These are phyloP conservation scores for Oryza glumipatula DNA, from an alignment of 176 grass and related monocot species.

Conservation along the genomic window DNA sequence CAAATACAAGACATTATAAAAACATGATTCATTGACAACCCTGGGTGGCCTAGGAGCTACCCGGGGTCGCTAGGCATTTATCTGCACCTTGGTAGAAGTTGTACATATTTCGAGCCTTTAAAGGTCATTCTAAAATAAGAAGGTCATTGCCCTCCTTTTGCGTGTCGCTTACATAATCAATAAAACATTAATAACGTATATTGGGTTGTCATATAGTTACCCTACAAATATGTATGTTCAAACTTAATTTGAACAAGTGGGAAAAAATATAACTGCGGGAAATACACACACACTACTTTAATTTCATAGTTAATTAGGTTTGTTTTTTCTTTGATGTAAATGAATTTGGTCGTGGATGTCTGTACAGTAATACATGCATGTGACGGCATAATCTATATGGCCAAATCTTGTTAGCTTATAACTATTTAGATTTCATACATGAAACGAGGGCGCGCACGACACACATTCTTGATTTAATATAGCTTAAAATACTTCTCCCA, in stretches of 20 bases:
- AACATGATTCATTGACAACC: no score
- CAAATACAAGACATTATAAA: no score
- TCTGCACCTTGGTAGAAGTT: no score
- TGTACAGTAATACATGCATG: not conserved
- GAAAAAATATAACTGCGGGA: no score
- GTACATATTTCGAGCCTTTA: not conserved
- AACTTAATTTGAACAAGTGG: not conserved
- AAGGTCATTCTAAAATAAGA: not conserved
- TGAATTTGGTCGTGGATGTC: not conserved
- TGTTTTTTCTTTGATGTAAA: not conserved
- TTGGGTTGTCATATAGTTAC: not conserved
- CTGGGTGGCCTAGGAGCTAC: no score
- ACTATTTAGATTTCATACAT: not conserved
- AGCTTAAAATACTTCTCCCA: no score
- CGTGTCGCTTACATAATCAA: not conserved
- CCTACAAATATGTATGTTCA: not conserved
- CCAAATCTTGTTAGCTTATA: not conserved
- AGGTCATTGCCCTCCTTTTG: not conserved
- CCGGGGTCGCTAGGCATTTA: no score
- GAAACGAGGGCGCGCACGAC: not conserved
- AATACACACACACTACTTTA: no score
- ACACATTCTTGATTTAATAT: not conserved
- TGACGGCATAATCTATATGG: not conserved
- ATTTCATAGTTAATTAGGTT: no score
- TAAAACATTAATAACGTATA: not conserved